Base-by-base conservation (phyloP, 2,329 filamentous ascomycete genomes). In the Neoascochyta sp. region DNA sequence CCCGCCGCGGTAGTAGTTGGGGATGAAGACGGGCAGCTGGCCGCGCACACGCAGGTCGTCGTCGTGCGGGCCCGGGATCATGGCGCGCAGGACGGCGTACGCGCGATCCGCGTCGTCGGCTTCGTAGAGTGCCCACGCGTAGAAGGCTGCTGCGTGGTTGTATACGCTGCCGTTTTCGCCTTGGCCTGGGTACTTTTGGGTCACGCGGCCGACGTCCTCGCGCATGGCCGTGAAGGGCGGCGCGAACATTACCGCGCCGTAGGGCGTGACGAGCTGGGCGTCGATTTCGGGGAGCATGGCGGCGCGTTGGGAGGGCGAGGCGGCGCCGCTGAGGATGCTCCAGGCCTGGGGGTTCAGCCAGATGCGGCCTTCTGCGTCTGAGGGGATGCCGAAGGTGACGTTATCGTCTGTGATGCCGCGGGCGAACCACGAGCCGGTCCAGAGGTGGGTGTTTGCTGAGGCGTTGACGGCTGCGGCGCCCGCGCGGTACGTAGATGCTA, bases 161-260 rank as follows among this genome's bases (percentile, higher is more conserved):
- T 77, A 78, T 11, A 78, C 71, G 14, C 70, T 69, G 1, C 65
- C 74, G 50, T 78, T 78, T 54, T 78, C 74, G n/a, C 68, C 74
- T 24, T 72, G 72, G 3, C 74, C 74, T 3, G 73, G 68, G 34
- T 71, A 74, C 52, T 77, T 77, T 48, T 77, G 73, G 36, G 74
- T 76, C 9, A 77, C 74, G 24, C 74, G 73, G 7, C 74, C 74
- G 13, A 77, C 64, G 35, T 78, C 73, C 55, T 77, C 74, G 29
- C 73, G 71, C 74, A 78, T 78, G 7, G 55, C 62, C 20, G 60
- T 70, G 54, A 63, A 77, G 2, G 74, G 66, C 5, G 74, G 74
- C 4, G 64, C 70, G 48, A 76, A 78, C 74, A 78, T 77, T 34
- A 67, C 57, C 3, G 70, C 63, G 14, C 74, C 74, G 41, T 74